These are phyloP conservation scores for Cercospora canescens DNA, from an alignment of 2,329 filamentous ascomycete genomes.

Conservation along the genomic window DNA sequence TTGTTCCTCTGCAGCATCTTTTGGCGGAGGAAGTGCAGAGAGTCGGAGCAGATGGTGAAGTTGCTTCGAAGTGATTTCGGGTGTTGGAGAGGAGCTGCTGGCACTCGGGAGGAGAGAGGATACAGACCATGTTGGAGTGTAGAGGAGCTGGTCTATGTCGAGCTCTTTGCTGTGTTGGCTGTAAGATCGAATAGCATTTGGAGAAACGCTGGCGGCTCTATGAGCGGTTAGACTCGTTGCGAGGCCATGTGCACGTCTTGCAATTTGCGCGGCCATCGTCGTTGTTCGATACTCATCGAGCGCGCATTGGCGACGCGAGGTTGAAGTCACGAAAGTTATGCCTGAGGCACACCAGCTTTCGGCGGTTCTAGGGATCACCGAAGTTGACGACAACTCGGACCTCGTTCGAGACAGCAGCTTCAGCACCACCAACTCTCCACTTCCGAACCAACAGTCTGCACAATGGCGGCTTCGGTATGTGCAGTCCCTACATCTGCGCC, in stretches of 20 bases:
- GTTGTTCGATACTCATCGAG: background rate
- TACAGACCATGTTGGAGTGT: conserved; percentile 80
- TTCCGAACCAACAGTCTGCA: conserved; percentile 9
- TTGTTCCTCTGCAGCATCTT: conserved; percentile 61
- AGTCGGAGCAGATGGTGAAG: conserved; percentile 84
- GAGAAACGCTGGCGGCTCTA: background rate
- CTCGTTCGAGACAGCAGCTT: background rate
- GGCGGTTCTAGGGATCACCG: conserved; percentile 6
- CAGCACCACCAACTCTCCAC: background rate
- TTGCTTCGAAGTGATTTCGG: conserved; percentile 62
- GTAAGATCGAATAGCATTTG: background rate
- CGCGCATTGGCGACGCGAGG: background rate
- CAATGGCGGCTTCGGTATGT: conserved; percentile 36
- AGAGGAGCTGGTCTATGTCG: conserved; percentile 51
- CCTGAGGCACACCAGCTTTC: background rate
- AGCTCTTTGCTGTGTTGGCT: background rate
- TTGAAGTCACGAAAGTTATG: background rate
- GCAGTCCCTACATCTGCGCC: background rate
- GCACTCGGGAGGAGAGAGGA: conserved; percentile 64
- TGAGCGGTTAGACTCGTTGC: background rate
- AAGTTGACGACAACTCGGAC: conserved; percentile 3
- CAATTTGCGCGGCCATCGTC: background rate
- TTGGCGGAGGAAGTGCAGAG: conserved; percentile 78
- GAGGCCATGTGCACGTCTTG: background rate
- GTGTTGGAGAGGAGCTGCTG: conserved; percentile 32